Conservation (phyloP, 2,329 filamentous ascomycete genomes). For the Ascochyta lentis region DNA sequence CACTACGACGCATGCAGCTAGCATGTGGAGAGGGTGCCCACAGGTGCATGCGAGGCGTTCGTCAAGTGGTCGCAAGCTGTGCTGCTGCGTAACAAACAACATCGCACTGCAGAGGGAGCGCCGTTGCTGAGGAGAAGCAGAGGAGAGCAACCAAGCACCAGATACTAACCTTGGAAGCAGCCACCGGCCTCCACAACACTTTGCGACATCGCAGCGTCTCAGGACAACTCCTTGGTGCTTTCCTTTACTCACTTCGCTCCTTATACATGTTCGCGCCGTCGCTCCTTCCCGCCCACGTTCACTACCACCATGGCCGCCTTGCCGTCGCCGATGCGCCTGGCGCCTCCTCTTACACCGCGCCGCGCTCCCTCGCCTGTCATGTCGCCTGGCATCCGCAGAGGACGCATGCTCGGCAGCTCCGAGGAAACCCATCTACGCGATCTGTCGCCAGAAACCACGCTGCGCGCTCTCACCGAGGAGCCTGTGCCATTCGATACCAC, state of each 20-base stretch:
- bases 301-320: constrained; percentile 35
- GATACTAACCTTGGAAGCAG: too few relatives aligned
- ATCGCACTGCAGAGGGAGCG: constrained; percentile 10
- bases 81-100: constrained; percentile 17
- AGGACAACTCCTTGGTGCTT: not conserved
- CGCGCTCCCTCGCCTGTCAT: constrained; percentile 43
- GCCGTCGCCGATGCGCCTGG: constrained; percentile 40
- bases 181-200: not conserved
- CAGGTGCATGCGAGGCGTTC: constrained; percentile 7
- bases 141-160: not conserved
- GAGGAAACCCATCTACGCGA: constrained; percentile 46
- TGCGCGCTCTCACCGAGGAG: constrained; percentile 52
- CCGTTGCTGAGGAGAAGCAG: constrained; percentile 10
- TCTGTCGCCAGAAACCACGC: constrained; percentile 51
- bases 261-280: constrained; percentile 28
- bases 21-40: constrained; percentile 12
- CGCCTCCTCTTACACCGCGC: constrained; percentile 41
- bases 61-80: constrained; percentile 15
- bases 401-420: constrained; percentile 31
- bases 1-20: constrained; percentile 2
- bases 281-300: constrained; percentile 24
- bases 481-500: constrained; percentile 53
- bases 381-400: constrained; percentile 41
- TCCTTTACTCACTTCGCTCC: constrained; percentile 11
- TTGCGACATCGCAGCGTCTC: constrained; percentile 3